Conservation (phyloP, 176 grass and related monocot species). For the Pharus latifolius region DNA sequence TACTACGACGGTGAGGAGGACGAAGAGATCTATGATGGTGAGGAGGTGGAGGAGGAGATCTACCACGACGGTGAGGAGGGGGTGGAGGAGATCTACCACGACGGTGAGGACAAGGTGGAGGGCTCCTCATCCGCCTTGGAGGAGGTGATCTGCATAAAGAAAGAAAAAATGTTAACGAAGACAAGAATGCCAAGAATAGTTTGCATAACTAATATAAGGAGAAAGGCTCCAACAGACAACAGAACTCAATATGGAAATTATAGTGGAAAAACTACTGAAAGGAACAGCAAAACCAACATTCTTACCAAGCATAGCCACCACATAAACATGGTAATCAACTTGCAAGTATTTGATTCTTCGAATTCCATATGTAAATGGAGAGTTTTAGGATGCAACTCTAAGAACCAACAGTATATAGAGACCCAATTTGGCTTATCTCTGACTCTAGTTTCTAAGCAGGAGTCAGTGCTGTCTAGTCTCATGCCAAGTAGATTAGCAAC, state of each 20-base stretch:
- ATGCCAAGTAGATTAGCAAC: not conserved
- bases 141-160: conserved; percentile 19
- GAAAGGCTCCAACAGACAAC: not conserved
- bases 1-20: no score
- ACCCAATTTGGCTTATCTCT: not conserved
- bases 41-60: conserved; percentile 38
- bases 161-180: not conserved
- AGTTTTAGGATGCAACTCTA: not conserved
- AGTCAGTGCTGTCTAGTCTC: not conserved
- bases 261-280: not conserved
- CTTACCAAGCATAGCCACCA: not conserved
- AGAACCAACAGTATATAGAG: not conserved
- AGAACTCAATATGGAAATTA: not conserved
- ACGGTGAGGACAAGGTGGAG: no score
- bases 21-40: no score
- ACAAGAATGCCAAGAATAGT: not conserved
- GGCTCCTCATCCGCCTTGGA: conserved; percentile 37
- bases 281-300: not conserved
- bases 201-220: not conserved
- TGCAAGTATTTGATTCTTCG: not conserved
- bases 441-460: not conserved
- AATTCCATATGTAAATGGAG: not conserved
- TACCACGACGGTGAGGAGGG: conserved; percentile 27
- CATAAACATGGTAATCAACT: not conserved
- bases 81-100: conserved; percentile 50